phyloP scores from a whole-genome alignment of 2,329 filamentous ascomycete species.

The Trichoderma arundinaceum region DNA sequence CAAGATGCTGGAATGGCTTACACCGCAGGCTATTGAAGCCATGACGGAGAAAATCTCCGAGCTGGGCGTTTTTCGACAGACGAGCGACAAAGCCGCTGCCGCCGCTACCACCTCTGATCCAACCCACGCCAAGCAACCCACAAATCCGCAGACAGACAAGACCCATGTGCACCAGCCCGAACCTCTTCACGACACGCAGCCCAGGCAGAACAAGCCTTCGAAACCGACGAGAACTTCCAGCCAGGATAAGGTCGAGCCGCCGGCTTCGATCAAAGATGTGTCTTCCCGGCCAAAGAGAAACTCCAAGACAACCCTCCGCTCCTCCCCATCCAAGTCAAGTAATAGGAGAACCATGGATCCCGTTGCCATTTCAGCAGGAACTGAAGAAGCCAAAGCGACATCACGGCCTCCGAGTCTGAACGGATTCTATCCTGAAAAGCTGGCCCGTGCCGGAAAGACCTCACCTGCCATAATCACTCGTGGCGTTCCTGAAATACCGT shows the following conservation, averaged over 20 bases:
- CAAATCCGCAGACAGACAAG: neutral
- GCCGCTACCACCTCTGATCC: neutral
- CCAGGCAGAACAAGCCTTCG: constrained; percentile 5
- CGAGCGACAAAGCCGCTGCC: neutral
- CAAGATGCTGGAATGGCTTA: constrained; percentile 75
- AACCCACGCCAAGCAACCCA: neutral
- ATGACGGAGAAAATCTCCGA: constrained; percentile 50
- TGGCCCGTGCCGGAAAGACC: constrained; percentile 42
- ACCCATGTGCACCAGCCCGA: neutral
- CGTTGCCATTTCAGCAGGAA: constrained; percentile 36
- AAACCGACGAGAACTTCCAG: constrained; percentile 1
- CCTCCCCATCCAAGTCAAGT: constrained; percentile 40
- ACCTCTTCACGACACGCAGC: neutral
- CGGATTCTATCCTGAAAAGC: constrained; percentile 45
- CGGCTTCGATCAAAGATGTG: constrained; percentile 25
- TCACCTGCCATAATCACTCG: constrained; percentile 38
- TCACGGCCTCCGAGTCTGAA: constrained; percentile 43
- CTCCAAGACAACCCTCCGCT: constrained; percentile 36
- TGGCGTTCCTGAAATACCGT: constrained; percentile 45
- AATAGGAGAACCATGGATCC: constrained; percentile 44
- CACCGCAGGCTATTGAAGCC: constrained; percentile 59
- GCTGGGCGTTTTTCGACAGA: constrained; percentile 25
- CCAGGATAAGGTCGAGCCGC: constrained; percentile 14
- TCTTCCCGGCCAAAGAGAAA: constrained; percentile 30
- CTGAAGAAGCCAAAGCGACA: constrained; percentile 42